These are phyloP conservation scores for Sugiyamaella novakii DNA, from an alignment of 1,139 yeast genomes.

Conservation along the genomic window DNA sequence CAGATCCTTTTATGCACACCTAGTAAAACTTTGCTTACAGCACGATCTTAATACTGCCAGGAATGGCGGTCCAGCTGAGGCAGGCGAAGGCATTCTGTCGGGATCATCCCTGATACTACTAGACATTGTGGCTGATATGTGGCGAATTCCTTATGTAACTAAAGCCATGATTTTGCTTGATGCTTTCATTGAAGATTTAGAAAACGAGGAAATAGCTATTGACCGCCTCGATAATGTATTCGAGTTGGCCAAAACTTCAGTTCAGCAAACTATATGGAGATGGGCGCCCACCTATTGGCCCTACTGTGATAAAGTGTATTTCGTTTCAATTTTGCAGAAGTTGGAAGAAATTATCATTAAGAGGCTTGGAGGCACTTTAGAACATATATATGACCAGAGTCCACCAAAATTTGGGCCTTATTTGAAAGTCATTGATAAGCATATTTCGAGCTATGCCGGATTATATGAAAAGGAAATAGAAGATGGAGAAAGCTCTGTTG, in stretches of 20 bases:
- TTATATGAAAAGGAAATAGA: conserved; percentile 55
- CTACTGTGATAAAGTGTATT: conserved; percentile 52
- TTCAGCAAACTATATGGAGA: conserved; percentile 52
- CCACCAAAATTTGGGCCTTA: not conserved
- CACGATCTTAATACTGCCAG: too few species aligned
- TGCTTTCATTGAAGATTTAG: conserved; percentile 43
- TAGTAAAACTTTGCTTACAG: conserved; percentile 38
- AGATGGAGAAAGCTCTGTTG: conserved; percentile 40
- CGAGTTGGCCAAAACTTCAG: not conserved
- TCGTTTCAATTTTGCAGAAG: conserved; percentile 47
- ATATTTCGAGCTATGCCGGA: not conserved
- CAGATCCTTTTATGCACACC: conserved; percentile 47
- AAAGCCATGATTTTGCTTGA: conserved; percentile 55
- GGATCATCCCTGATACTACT: conserved; percentile 50
- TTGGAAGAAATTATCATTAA: too few species aligned
- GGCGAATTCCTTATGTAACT: conserved; percentile 62
- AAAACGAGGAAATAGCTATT: conserved; percentile 30
- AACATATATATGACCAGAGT: not conserved
- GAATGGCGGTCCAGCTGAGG: too few species aligned
- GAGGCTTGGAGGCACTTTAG: not conserved
- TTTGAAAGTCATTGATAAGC: not conserved
- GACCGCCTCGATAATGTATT: not conserved
- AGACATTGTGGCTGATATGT: conserved; percentile 52
- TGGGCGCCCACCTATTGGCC: conserved; percentile 54
- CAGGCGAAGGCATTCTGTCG: too few species aligned